These are phyloP conservation scores for Calocybe gangraenosa DNA, from an alignment of 768 basidiomycete genomes.

Conservation along the genomic window DNA sequence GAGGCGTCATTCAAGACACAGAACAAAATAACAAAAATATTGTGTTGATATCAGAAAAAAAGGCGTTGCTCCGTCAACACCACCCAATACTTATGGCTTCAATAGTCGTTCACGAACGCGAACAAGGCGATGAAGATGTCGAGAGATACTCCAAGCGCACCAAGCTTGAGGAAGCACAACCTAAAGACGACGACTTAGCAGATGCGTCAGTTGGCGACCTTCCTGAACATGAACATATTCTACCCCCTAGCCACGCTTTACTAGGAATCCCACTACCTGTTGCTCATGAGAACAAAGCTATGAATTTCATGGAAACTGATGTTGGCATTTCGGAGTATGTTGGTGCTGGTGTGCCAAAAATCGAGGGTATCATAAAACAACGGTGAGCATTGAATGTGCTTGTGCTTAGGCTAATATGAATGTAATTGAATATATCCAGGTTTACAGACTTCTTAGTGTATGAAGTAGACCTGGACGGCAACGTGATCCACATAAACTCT, in stretches of 20 bases:
- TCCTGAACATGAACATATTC: slow-evolving; percentile 29
- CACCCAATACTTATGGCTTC: slow-evolving; percentile 26
- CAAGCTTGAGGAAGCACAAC: slow-evolving; percentile 28
- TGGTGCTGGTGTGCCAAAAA: slow-evolving; percentile 58
- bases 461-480: slow-evolving; percentile 80
- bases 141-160: slow-evolving; percentile 42
- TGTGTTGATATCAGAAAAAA: slow-evolving; percentile 1
- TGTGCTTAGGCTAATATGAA: background rate
- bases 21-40: slow-evolving; percentile 3
- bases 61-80: background rate
- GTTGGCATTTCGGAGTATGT: slow-evolving; percentile 92
- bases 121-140: slow-evolving; percentile 40
- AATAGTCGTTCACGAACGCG: slow-evolving; percentile 44
- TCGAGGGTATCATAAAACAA: slow-evolving; percentile 96
- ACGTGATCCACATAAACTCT: slow-evolving; percentile 77
- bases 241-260: slow-evolving; percentile 75
- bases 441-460: slow-evolving; percentile 97
- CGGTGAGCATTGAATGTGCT: slow-evolving; percentile 47
- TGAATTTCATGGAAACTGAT: slow-evolving; percentile 70
- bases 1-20: slow-evolving; percentile 24
- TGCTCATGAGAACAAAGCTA: slow-evolving; percentile 42
- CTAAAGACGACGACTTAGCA: background rate
- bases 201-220: background rate
- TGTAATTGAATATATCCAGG: slow-evolving; percentile 34
- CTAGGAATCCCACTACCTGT: slow-evolving; percentile 55